Evolutionary conservation across 805 yeast species (phyloP).

Genomic region (Pichia exigua): DNA sequence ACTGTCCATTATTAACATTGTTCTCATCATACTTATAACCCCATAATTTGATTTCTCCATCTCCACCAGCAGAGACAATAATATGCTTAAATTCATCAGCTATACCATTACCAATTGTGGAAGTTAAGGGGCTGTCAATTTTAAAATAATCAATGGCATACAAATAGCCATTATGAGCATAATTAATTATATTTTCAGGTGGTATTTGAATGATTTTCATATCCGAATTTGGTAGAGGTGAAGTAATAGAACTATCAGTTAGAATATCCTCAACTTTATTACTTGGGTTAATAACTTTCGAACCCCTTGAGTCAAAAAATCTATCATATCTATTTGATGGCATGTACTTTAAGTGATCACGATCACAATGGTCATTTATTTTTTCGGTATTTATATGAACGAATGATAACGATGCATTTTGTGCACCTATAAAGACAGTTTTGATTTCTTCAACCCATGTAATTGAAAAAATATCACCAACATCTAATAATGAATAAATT

Average conservation of each 20-base stretch:
- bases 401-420: slow-evolving; percentile 83
- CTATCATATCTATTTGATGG: slow-evolving; percentile 69
- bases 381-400: slow-evolving; percentile 35
- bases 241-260: not conserved
- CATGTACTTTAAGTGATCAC: slow-evolving; percentile 29
- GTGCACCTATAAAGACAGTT: slow-evolving; percentile 79
- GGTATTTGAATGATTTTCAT: slow-evolving; percentile 59
- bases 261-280: not conserved
- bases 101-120: slow-evolving; percentile 18
- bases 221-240: not conserved
- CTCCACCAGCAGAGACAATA: slow-evolving; percentile 79
- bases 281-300: slow-evolving; percentile 15
- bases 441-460: slow-evolving; percentile 54
- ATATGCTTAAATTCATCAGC: slow-evolving; percentile 28
- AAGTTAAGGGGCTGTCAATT: slow-evolving; percentile 15
- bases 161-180: slow-evolving; percentile 90
- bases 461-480: slow-evolving; percentile 88
- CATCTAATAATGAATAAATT: slow-evolving; percentile 75
- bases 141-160: slow-evolving; percentile 50
- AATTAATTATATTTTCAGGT: slow-evolving; percentile 53
- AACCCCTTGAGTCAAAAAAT: slow-evolving; percentile 83
- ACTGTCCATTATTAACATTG: not conserved
- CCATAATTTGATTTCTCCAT: slow-evolving; percentile 84
- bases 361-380: slow-evolving; percentile 13
- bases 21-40: slow-evolving; percentile 26